Base-by-base conservation (phyloP, 1,139 yeast genomes). In the Arxiozyma slooffiae region DNA sequence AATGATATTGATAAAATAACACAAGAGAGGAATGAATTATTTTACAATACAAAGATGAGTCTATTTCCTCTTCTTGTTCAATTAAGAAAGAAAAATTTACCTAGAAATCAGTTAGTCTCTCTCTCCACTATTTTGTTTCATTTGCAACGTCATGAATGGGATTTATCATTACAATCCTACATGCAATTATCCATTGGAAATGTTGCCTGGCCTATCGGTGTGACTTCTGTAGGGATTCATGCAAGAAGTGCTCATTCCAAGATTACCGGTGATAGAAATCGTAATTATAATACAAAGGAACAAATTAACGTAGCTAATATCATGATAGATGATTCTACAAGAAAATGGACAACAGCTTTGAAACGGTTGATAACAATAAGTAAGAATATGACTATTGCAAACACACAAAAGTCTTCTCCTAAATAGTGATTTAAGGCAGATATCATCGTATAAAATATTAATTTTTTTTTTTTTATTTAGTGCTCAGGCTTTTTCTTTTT, bases 151-250 rank as follows among this genome's bases (percentile, higher is more conserved):
- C 38, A 39, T 2, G 47, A 51, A 9, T 48, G 51, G 17, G 63
- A 70, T 40, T 71, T 71, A 49, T 90, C 95, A 4, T 78, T 79
- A 54, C 87, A 85, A 59, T 74, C 82, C 39, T 88, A 88, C 63
- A 72, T 86, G 74, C 78, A 83, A 56, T 70, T 88, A 55, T 83
- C 94, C 61, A 82, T 88, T 37, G 96, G 96, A 1, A 86, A 86
- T 57, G 88, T 85, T 1, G 92, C 95, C 1, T 88, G 96, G 95
- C 96, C 96, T 2, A 85, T 88, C 55, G 96, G 96, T 38, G 86
- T 88, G 11, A 73, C 81, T 14, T 79, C 80, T 50, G 85, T 87
- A 16, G 90, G 94, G 45, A 86, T 88, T 52, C 96, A 88, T 64
- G 84, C 81, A 41, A 71, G 94, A 53, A 77, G 81, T 56, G 80